Conservation (phyloP, 352 stramenopile genomes). For the Phytopythium mirpurense region DNA sequence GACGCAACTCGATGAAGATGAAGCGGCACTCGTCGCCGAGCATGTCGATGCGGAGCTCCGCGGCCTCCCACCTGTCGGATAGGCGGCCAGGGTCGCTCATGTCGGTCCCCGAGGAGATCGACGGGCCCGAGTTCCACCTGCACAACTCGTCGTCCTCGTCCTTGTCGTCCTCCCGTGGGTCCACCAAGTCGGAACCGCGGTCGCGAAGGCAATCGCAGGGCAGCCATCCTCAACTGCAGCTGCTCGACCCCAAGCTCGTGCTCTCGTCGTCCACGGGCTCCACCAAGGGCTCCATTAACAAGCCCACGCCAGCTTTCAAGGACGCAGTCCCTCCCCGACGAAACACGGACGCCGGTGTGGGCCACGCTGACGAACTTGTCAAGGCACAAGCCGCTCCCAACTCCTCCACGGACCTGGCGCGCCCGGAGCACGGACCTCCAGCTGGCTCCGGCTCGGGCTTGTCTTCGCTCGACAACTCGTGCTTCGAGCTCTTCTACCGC, state of each 20-base stretch:
- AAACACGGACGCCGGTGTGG: slow-evolving; percentile 2
- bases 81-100: slow-evolving; percentile 33
- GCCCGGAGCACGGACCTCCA: not conserved
- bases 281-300: not conserved
- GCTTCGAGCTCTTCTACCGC: slow-evolving; percentile 48
- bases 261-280: slow-evolving; percentile 12
- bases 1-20: slow-evolving; percentile 11
- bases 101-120: slow-evolving; percentile 41
- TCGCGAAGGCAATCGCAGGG: not conserved
- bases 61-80: slow-evolving; percentile 13
- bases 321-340: not conserved
- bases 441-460: not conserved
- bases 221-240: slow-evolving; percentile 18
- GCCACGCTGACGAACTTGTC: not conserved
- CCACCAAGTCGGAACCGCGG: slow-evolving; percentile 3
- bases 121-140: slow-evolving; percentile 26
- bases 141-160: slow-evolving; percentile 4
- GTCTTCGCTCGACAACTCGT: slow-evolving; percentile 22
- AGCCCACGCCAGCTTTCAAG: not conserved
- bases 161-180: not conserved
- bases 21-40: slow-evolving; percentile 19
- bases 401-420: not conserved
- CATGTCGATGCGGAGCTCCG: slow-evolving; percentile 15
- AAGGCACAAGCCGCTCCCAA: too few species aligned
- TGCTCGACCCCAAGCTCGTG: slow-evolving; percentile 23